Conservation (phyloP, 192 early-diverging fungal genomes). For the Coemansia sp. region DNA sequence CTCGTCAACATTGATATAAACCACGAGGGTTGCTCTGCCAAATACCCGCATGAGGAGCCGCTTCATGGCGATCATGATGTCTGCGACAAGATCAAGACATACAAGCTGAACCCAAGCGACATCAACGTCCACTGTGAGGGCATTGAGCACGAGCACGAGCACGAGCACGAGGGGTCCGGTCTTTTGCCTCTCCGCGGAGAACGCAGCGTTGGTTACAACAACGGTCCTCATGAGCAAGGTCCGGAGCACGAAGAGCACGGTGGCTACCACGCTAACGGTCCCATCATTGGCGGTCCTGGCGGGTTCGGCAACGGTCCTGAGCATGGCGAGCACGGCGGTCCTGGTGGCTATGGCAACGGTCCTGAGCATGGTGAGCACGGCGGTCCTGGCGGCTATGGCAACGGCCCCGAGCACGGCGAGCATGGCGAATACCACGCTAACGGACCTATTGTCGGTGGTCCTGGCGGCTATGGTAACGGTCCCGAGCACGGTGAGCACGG, state of each 20-base stretch:
- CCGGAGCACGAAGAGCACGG: neutral
- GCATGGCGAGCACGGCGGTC: constrained; percentile 2
- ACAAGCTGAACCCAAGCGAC: neutral
- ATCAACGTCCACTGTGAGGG: constrained; percentile 2
- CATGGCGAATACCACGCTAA: neutral
- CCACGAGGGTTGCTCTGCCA: constrained; percentile 20
- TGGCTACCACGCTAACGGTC: neutral
- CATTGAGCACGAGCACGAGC: too few relatives aligned
- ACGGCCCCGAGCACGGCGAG: constrained; percentile 6
- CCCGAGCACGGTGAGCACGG: neutral
- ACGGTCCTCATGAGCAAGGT: neutral
- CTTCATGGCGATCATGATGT: neutral
- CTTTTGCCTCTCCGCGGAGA: neutral
- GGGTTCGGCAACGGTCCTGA: neutral
- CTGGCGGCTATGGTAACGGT: neutral
- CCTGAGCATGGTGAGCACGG: neutral
- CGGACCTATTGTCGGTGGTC: too few relatives aligned
- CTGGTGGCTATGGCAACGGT: neutral
- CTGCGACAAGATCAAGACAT: constrained; percentile 3
- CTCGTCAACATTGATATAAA: constrained; percentile 28
- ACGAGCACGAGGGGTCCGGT: neutral
- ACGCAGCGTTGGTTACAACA: neutral
- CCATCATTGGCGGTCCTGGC: neutral
- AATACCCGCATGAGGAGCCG: constrained; percentile 16
- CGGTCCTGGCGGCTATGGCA: neutral